phyloP scores from a whole-genome alignment of 225 moss, liverwort and hornwort species.

The Rhytidiadelphus loreus region DNA sequence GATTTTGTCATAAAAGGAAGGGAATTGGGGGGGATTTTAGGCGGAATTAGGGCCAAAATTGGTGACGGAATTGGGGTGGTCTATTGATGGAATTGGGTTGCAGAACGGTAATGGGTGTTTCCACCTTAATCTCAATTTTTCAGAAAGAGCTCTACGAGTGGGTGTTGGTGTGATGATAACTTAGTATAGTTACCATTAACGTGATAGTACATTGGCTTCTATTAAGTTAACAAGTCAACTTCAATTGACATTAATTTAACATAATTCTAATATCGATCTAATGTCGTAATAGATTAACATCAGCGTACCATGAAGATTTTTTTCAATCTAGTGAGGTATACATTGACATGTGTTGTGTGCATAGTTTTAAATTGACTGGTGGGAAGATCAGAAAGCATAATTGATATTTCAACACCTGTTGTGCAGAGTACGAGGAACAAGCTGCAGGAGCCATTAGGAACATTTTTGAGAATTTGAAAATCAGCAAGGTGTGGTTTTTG shows the following conservation, averaged over 20 bases:
- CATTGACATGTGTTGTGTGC: not conserved
- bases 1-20: no score
- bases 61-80: no score
- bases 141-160: not conserved
- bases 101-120: no score
- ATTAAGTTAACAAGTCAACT: not conserved
- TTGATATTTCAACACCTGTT: not conserved
- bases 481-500: constrained; percentile 46
- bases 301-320: not conserved
- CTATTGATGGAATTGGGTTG: no score
- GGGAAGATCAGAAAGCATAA: not conserved
- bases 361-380: not conserved
- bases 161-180: not conserved
- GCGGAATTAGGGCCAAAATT: no score
- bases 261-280: not conserved
- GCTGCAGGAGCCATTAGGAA: constrained; percentile 36
- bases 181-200: not conserved
- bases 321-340: not conserved
- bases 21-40: no score
- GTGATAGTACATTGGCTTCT: not conserved
- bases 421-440: constrained; percentile 59
- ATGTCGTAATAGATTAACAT: not conserved
- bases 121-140: no score
- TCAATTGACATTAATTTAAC: not conserved
- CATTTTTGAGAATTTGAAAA: constrained; percentile 50